A percentile compares a stretch with the other conserved stretches of the same genome.
These are phyloP conservation scores for Phanerochaete carnosa DNA, from an alignment of 768 basidiomycete species.

Conservation along the genomic window DNA sequence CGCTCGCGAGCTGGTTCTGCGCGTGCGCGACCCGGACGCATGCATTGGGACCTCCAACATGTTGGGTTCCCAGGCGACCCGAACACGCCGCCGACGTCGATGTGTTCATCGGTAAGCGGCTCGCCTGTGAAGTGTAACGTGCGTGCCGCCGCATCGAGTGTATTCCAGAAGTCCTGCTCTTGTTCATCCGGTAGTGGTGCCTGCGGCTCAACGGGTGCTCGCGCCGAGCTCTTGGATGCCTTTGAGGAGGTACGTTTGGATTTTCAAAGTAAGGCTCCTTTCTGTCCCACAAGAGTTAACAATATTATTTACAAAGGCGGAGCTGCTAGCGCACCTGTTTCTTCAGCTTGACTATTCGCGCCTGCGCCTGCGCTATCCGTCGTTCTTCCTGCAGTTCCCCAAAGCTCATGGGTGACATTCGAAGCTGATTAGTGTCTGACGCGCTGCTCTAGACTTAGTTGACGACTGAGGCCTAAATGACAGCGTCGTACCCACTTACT, in stretches of 20 bases:
- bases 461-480: slow-evolving; percentile 7
- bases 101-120: slow-evolving; percentile 57
- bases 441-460: slow-evolving; percentile 20
- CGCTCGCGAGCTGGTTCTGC: not conserved
- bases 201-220: slow-evolving; percentile 18
- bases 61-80: no score
- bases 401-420: slow-evolving; percentile 25
- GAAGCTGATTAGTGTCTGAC: slow-evolving; percentile 19
- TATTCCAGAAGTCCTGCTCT: slow-evolving; percentile 64
- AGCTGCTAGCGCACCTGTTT: slow-evolving; percentile 37
- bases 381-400: slow-evolving; percentile 39
- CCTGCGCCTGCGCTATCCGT: slow-evolving; percentile 40
- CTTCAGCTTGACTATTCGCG: slow-evolving; percentile 37
- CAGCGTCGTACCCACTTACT: slow-evolving; percentile 33
- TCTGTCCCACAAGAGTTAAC: no score
- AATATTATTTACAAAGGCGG: no score
- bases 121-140: slow-evolving; percentile 63
- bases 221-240: slow-evolving; percentile 12
- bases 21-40: not conserved
- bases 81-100: slow-evolving; percentile 45
- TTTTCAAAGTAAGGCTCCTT: slow-evolving; percentile 24
- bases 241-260: slow-evolving; percentile 10
- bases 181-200: slow-evolving; percentile 29
- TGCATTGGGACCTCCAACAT: slow-evolving; percentile 43
- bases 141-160: slow-evolving; percentile 51